Conservation (phyloP, 73 alveolate species). For the Paramecium sexaurelia region DNA sequence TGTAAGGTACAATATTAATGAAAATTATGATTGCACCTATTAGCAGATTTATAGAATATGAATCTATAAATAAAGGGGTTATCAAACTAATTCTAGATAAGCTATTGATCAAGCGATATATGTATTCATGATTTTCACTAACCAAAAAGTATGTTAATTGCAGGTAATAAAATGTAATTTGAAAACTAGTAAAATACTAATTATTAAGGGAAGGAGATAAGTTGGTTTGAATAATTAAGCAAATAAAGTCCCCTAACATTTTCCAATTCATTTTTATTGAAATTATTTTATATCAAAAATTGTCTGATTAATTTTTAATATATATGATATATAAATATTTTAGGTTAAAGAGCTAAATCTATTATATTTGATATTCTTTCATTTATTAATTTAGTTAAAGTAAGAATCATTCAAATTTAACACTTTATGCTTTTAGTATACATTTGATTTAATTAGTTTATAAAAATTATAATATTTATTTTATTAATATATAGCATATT, state of each 20-base stretch:
- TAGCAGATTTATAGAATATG: background rate
- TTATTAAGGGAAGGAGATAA: constrained; percentile 2
- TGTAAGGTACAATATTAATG: background rate
- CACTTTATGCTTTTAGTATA: too few species aligned
- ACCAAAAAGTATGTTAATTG: constrained; percentile 17
- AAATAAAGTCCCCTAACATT: background rate
- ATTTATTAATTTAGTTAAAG: background rate
- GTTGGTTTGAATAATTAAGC: background rate
- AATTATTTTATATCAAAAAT: background rate
- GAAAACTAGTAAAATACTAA: background rate
- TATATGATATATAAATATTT: background rate
- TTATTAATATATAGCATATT: too few species aligned
- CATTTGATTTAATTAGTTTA: too few species aligned
- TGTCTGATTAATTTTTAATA: background rate
- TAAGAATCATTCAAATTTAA: background rate
- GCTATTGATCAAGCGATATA: background rate
- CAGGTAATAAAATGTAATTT: background rate
- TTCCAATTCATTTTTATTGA: constrained; percentile 15
- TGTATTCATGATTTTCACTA: constrained; percentile 11
- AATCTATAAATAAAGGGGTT: background rate
- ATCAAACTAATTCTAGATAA: background rate
- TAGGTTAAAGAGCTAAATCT: background rate
- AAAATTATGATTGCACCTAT: background rate
- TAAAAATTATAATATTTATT: too few species aligned
- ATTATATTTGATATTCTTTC: background rate